phyloP scores from a whole-genome alignment of 2,329 filamentous ascomycete species.

The Westerdykella ornata region DNA sequence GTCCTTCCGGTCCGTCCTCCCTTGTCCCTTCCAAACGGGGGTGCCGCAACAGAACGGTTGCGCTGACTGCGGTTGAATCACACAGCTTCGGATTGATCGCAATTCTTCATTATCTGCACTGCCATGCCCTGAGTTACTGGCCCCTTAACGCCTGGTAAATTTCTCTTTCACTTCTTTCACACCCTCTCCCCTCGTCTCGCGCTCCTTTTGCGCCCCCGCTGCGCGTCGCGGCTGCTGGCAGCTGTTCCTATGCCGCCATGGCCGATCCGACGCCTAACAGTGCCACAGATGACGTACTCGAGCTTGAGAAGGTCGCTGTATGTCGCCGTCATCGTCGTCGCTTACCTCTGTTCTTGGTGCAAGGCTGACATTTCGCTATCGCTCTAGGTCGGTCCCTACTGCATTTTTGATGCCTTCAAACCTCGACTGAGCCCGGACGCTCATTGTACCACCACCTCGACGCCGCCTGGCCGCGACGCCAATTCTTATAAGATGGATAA shows the following conservation, averaged over 20 bases:
- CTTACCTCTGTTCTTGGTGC: conserved; percentile 1
- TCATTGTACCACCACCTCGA: conserved; percentile 6
- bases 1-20: no score
- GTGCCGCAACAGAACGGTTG: no score
- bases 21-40: no score
- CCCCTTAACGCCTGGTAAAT: not conserved
- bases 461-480: conserved; percentile 2
- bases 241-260: conserved; percentile 7
- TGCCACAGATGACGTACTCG: conserved; percentile 31
- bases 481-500: conserved; percentile 26
- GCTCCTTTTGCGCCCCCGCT: not conserved
- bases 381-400: conserved; percentile 35
- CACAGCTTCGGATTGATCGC: no score
- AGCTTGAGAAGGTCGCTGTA: conserved; percentile 37
- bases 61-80: no score
- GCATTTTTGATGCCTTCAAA: conserved; percentile 33
- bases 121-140: not conserved
- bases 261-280: conserved; percentile 19
- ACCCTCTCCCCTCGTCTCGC: not conserved
- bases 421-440: conserved; percentile 18
- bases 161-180: not conserved
- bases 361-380: conserved; percentile 21
- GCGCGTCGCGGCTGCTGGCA: not conserved
- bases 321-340: conserved; percentile 16
- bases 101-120: not conserved